Evolutionary conservation across 2,329 filamentous ascomycete genomes (phyloP), one percentile per base, ranked within the genome.

Genomic region (Harringtonia aguacate): DNA sequence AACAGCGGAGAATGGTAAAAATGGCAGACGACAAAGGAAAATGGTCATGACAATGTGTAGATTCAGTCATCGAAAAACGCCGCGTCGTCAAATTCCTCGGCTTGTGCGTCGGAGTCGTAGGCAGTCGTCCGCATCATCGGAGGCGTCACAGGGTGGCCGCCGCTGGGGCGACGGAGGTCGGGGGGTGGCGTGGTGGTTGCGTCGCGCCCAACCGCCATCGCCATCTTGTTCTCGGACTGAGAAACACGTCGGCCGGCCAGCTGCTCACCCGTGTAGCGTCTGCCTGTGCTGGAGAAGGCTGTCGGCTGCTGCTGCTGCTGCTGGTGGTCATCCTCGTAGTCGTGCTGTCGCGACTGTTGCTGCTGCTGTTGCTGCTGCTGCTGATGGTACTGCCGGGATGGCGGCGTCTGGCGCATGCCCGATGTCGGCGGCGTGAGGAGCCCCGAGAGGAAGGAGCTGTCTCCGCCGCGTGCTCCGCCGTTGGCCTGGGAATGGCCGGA

Each of bases 391-490:
- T 58, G 50, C 54, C 63, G 31, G 58, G 56, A 44, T 67, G 60
- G 65, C 0, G 78, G 73, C 3, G 73, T 77, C 51, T 78, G 78
- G 36, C 84, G 81, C 39, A 83, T 61, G 44, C 79, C 77, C 4
- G 84, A 88, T 27, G 83, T 79, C 5, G 89, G 90, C n/a, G 90
- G 89, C 1, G 90, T 95, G 69, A 95, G 72, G 20, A 95, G 76
- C 2, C 89, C 89, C 1, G 82, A 82, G 18, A 89, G 69, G 48
- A 87, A 81, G 39, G 71, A 65, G 55, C 58, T 77, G 44, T 76
- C 72, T 1, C 8, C 43, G 22, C 22, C 33, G 24, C n/a, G n/a
- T n/a, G 43, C 8, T 20, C 37, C 44, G 24, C 33, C 21, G 15
- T 66, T 62, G 1, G 61, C 59, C 31, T 73, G 36, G 68, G 7